Evolutionary conservation across 2,329 filamentous ascomycete species (phyloP).

Genomic region (Biscogniauxia sp.): DNA sequence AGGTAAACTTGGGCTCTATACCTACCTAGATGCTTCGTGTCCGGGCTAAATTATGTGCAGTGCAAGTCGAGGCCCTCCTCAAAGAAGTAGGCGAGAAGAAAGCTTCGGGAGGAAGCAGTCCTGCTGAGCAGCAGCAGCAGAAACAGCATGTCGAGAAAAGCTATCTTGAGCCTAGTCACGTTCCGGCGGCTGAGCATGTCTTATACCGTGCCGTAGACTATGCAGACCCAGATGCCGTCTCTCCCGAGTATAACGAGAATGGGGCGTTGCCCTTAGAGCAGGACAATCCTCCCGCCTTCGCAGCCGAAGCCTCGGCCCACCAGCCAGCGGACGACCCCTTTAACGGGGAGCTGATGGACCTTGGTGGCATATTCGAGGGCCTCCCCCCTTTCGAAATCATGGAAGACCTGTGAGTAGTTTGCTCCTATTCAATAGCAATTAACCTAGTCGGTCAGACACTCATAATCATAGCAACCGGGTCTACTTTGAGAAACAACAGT

Average conservation of each 20-base stretch:
- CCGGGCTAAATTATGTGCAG: slow-evolving; percentile 40
- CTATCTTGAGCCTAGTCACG: slow-evolving; percentile 20
- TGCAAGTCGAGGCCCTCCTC: slow-evolving; percentile 78
- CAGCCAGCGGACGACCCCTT: slow-evolving; percentile 14
- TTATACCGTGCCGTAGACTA: slow-evolving; percentile 30
- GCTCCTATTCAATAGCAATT: neutral
- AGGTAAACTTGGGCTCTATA: slow-evolving; percentile 49
- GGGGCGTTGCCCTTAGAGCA: slow-evolving; percentile 17
- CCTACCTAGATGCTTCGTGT: slow-evolving; percentile 1
- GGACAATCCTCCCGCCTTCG: slow-evolving; percentile 13
- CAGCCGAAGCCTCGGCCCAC: slow-evolving; percentile 13
- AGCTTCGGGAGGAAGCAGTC: slow-evolving; percentile 24
- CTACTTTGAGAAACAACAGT: slow-evolving; percentile 75
- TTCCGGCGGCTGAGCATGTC: slow-evolving; percentile 23
- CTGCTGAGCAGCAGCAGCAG: slow-evolving; percentile 24
- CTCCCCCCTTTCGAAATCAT: slow-evolving; percentile 76
- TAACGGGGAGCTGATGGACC: slow-evolving; percentile 62
- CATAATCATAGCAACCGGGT: slow-evolving; percentile 56
- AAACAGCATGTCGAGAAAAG: slow-evolving; percentile 25
- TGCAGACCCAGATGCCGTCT: slow-evolving; percentile 9
- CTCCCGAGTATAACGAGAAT: slow-evolving; percentile 9
- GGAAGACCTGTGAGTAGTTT: slow-evolving; percentile 69
- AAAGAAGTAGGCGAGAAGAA: slow-evolving; percentile 56
- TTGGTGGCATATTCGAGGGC: slow-evolving; percentile 74
- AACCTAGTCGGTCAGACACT: slow-evolving; percentile 9